Evolutionary conservation across 2,329 filamentous ascomycete genomes (phyloP).

Genomic region (Aulographum hederae): DNA sequence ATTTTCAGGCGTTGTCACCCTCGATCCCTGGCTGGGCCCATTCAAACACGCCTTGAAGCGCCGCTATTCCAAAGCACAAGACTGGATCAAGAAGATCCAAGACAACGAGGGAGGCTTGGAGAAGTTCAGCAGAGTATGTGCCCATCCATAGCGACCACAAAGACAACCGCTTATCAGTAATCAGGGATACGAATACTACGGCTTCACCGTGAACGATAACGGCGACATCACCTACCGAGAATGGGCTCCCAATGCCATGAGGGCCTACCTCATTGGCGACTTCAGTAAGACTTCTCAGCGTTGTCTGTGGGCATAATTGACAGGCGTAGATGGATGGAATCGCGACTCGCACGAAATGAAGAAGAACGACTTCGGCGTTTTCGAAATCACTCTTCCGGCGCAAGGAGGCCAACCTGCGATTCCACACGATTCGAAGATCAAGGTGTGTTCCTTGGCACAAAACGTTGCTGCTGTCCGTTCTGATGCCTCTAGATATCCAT

Average conservation of each 20-base stretch:
- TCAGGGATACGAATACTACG: conserved; percentile 76
- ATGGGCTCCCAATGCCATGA: conserved; percentile 82
- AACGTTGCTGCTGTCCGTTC: no score
- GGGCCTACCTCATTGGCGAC: conserved; percentile 78
- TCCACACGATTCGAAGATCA: conserved; percentile 86
- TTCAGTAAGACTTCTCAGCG: conserved; percentile 46
- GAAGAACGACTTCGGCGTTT: conserved; percentile 70
- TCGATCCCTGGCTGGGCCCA: conserved; percentile 80
- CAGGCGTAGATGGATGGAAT: conserved; percentile 60
- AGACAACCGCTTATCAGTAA: not conserved
- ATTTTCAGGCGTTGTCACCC: conserved; percentile 54
- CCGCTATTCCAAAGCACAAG: conserved; percentile 60
- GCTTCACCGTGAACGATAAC: conserved; percentile 63
- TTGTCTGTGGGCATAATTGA: conserved; percentile 4
- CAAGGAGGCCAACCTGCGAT: conserved; percentile 61
- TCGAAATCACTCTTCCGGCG: conserved; percentile 61
- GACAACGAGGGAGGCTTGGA: conserved; percentile 75
- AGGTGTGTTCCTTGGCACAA: conserved; percentile 39
- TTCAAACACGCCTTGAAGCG: conserved; percentile 62
- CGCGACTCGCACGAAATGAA: conserved; percentile 70
- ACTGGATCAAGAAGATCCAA: conserved; percentile 75
- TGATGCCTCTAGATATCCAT: conserved; percentile 50
- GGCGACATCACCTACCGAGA: conserved; percentile 83
- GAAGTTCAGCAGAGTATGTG: conserved; percentile 64
- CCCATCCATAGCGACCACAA: not conserved